Evolutionary conservation across 371 early-diverging fungal genomes (phyloP).

Genomic region (Lichtheimia ramosa): DNA sequence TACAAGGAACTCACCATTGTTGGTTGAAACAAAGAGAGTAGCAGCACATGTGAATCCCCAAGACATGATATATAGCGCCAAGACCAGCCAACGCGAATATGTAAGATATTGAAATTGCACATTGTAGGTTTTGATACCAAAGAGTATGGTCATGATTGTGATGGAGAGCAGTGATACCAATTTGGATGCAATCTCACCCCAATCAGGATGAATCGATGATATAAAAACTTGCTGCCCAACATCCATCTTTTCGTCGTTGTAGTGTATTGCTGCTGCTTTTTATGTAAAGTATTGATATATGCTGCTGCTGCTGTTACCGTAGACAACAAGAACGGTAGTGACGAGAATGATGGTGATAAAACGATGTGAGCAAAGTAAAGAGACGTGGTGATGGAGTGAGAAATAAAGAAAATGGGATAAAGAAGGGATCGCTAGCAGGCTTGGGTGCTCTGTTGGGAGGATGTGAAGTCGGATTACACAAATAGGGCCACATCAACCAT

Average conservation of each 20-base stretch:
- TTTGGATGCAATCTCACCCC: slow-evolving; percentile 31
- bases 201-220: slow-evolving; percentile 25
- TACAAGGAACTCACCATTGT: slow-evolving; percentile 25
- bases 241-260: slow-evolving; percentile 1
- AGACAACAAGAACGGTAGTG: too few relatives aligned
- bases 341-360: too few relatives aligned
- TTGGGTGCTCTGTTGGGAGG: too few relatives aligned
- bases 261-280: too few relatives aligned
- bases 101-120: slow-evolving; percentile 32
- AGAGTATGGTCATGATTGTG: slow-evolving; percentile 34
- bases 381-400: too few relatives aligned
- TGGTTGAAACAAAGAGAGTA: slow-evolving; percentile 42
- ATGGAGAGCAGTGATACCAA: slow-evolving; percentile 34
- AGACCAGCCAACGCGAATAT: slow-evolving; percentile 42
- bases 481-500: too few relatives aligned
- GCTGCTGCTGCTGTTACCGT: too few relatives aligned
- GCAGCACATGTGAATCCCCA: slow-evolving; percentile 47
- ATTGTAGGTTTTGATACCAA: slow-evolving; percentile 49
- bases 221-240: background rate
- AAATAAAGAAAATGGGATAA: too few relatives aligned
- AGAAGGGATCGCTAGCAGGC: too few relatives aligned
- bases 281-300: too few relatives aligned
- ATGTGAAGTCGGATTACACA: too few relatives aligned
- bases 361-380: too few relatives aligned
- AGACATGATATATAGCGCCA: slow-evolving; percentile 35